Base-by-base conservation (phyloP, 2,329 filamentous ascomycete genomes). In the Fonsecaea multimorphosa region DNA sequence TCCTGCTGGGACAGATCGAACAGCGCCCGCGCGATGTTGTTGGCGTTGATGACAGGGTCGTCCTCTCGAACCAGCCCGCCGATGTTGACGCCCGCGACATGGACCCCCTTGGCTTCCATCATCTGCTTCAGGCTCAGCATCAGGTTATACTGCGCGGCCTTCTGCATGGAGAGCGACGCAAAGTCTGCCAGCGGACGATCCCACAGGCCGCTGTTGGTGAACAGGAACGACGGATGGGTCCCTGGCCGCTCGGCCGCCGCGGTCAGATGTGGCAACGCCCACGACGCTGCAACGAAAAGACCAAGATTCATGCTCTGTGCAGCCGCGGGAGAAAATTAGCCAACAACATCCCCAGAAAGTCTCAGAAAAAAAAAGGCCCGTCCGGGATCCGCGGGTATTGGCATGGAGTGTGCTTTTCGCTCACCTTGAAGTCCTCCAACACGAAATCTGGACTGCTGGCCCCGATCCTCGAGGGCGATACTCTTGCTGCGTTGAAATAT, bases 1-100 rank as follows among this genome's bases (percentile, higher is more conserved):
- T 70, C 62, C 54, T 73, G 62, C 44, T 66, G 51, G 64, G 72
- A 73, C 61, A 72, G 29, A 24, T 70, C 63, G 70, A 67, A 72
- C 32, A 68, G 66, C 16, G 65, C 55, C 9, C 64, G 44, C 36
- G 72, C 71, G 61, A 72, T 66, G 6, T 65, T 62, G 24, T 38
- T 57, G 6, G 70, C 53, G 44, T 68, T 71, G 59, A 44, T 61
- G 8, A 65, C 58, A 7, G 68, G 55, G 27, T 72, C 64, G 19
- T 70, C 68, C 14, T 64, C 60, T 11, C 46, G 63, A 11, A 73
- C 65, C 4, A 68, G 46, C 14, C 71, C 72, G 56, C 58, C 58
- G 24, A 73, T 68, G 22, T 66, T 67, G 51, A 73, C 62, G 12
- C 67, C 64, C 8, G 54, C 71, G 8, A 73, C 69, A 61, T 73